Evolutionary conservation across 345 rosid genomes (phyloP).

Genomic region (Isatis tinctoria): DNA sequence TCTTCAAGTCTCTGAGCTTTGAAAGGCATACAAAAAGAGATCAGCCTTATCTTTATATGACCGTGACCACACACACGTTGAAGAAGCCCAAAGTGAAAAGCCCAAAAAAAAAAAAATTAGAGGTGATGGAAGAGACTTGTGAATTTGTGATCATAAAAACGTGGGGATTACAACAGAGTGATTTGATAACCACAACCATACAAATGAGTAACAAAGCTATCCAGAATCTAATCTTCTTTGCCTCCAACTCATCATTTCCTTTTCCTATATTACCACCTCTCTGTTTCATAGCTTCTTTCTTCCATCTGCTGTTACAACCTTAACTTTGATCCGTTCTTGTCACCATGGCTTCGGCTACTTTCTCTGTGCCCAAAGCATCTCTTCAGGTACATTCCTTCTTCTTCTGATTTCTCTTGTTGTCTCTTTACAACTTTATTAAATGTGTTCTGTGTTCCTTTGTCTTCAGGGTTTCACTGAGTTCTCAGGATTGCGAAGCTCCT

Average conservation of each 20-base stretch:
- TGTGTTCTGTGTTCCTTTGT: slow-evolving; percentile 23
- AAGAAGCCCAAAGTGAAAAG: slow-evolving; percentile 10
- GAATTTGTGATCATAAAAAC: slow-evolving; percentile 21
- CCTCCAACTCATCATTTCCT: slow-evolving; percentile 23
- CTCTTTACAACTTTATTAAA: background rate
- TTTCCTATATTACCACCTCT: slow-evolving; percentile 18
- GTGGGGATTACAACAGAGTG: slow-evolving; percentile 2
- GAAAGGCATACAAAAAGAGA: slow-evolving; percentile 1
- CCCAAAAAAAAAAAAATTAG: slow-evolving; percentile 16
- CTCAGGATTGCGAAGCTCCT: slow-evolving; percentile 67
- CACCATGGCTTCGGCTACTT: slow-evolving; percentile 79
- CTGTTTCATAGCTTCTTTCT: background rate
- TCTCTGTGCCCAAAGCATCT: slow-evolving; percentile 79
- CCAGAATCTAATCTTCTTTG: slow-evolving; percentile 71
- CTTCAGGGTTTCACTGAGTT: slow-evolving; percentile 65
- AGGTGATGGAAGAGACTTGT: slow-evolving; percentile 5
- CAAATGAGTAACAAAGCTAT: slow-evolving; percentile 43
- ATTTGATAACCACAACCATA: slow-evolving; percentile 25
- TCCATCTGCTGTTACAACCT: slow-evolving; percentile 17
- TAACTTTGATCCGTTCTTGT: slow-evolving; percentile 1
- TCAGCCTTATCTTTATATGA: background rate
- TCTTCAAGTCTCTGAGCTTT: background rate
- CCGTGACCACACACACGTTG: background rate
- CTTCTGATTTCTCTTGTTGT: background rate
- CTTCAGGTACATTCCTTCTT: slow-evolving; percentile 48